Conservation (phyloP, 495 filamentous ascomycete genomes). For the Antarctomyces pellizariae region DNA sequence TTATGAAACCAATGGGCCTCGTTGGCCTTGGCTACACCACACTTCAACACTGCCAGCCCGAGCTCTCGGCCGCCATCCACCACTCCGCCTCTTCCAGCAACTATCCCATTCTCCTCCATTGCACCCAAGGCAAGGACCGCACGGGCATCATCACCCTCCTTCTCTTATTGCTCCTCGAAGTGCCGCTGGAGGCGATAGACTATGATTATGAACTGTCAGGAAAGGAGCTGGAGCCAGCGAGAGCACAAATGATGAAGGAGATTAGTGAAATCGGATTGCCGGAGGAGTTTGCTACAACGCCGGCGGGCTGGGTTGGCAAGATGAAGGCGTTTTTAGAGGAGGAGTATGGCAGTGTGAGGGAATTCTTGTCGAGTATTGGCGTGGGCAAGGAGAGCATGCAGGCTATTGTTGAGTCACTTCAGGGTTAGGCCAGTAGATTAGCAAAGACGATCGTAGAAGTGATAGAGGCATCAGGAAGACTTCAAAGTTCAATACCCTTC, state of each 20-base stretch:
- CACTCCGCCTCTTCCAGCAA: constrained; percentile 9
- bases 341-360: constrained; percentile 9
- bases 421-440: too few relatives aligned
- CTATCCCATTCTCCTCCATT: constrained; percentile 49
- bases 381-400: constrained; percentile 2
- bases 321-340: constrained; percentile 7
- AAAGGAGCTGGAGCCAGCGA: constrained; percentile 33
- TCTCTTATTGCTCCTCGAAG: constrained; percentile 30
- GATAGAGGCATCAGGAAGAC: too few relatives aligned
- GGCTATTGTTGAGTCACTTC: not conserved
- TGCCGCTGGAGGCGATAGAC: constrained; percentile 29
- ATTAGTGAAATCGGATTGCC: constrained; percentile 41
- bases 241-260: constrained; percentile 37
- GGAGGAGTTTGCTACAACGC: constrained; percentile 41
- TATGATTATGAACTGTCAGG: constrained; percentile 41
- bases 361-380: constrained; percentile 8
- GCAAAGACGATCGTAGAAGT: too few relatives aligned
- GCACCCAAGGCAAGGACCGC: constrained; percentile 75
- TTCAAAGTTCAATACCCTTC: too few relatives aligned
- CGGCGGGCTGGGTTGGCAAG: constrained; percentile 18
- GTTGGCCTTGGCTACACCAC: constrained; percentile 40
- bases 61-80: constrained; percentile 29
- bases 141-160: constrained; percentile 54
- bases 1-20: constrained; percentile 45
- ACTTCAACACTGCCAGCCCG: constrained; percentile 32